Percentiles rank a stretch among this genome's conserved stretches.
Conservation (phyloP, 192 early-diverging fungal genomes). For the Helicostylum pulchrum region DNA sequence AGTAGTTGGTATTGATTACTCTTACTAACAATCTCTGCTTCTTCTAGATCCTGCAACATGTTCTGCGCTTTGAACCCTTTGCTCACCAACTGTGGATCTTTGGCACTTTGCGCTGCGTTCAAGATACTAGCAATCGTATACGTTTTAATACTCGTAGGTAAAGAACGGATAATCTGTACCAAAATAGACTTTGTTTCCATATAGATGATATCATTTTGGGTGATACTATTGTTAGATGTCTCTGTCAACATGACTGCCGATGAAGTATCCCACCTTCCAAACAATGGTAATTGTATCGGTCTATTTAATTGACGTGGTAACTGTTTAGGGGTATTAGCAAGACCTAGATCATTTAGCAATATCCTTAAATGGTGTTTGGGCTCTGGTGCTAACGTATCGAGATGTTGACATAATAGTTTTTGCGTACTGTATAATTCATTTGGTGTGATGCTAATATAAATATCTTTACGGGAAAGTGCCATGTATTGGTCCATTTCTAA, state of each 20-base stretch:
- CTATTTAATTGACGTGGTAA: slow-evolving; percentile 76
- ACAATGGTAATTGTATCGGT: slow-evolving; percentile 63
- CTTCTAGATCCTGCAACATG: slow-evolving; percentile 83
- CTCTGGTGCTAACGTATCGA: slow-evolving; percentile 69
- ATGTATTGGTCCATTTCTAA: slow-evolving; percentile 98
- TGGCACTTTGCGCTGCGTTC: slow-evolving; percentile 76
- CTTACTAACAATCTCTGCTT: slow-evolving; percentile 62
- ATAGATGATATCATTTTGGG: slow-evolving; percentile 87
- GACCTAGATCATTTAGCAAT: slow-evolving; percentile 73
- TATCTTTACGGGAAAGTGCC: slow-evolving; percentile 87
- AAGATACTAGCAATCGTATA: slow-evolving; percentile 66
- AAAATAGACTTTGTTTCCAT: slow-evolving; percentile 92
- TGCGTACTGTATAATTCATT: slow-evolving; percentile 96
- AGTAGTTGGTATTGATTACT: slow-evolving; percentile 72
- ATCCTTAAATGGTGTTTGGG: slow-evolving; percentile 76
- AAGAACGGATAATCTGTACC: slow-evolving; percentile 87
- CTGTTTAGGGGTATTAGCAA: slow-evolving; percentile 51
- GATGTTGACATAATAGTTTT: slow-evolving; percentile 72
- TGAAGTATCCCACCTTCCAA: slow-evolving; percentile 67
- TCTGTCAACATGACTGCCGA: slow-evolving; percentile 44
- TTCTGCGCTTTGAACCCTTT: slow-evolving; percentile 94
- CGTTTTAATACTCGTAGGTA: slow-evolving; percentile 63
- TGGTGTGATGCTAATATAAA: slow-evolving; percentile 80
- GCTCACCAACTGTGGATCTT: slow-evolving; percentile 78
- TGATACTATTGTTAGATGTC: slow-evolving; percentile 78